These are phyloP conservation scores for Trametes villosa DNA, from an alignment of 768 basidiomycete species.

Conservation along the genomic window DNA sequence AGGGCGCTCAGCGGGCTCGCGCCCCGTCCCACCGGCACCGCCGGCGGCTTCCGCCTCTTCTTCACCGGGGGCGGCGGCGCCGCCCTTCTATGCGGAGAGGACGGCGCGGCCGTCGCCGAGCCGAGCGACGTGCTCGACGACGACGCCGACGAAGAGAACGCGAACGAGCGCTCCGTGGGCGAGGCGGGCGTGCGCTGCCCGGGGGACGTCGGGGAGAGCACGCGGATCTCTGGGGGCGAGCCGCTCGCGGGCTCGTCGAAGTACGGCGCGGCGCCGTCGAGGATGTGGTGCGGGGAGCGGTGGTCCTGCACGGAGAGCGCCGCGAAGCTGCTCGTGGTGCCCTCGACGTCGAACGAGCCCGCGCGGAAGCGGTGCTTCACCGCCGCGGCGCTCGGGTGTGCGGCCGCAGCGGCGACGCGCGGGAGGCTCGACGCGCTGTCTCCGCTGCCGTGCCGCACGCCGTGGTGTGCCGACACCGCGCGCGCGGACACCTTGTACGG, in stretches of 20 bases:
- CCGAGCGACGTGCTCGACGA: conserved; percentile 10
- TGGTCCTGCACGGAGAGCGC: conserved; percentile 7
- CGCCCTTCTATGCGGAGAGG: conserved; percentile 38
- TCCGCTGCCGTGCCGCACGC: conserved; percentile 31
- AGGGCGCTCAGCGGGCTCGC: conserved; percentile 11
- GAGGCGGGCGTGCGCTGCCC: conserved; percentile 2
- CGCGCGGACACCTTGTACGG: conserved; percentile 11
- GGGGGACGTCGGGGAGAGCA: conserved; percentile 37
- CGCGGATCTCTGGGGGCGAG: conserved; percentile 27
- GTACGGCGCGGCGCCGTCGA: conserved; percentile 25
- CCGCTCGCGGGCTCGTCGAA: conserved; percentile 22
- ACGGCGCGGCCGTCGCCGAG: conserved; percentile 11
- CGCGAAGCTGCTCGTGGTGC: conserved; percentile 7
- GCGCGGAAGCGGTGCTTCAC: conserved; percentile 20
- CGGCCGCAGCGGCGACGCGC: conserved; percentile 24
- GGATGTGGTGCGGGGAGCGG: conserved; percentile 8
- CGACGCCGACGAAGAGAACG: conserved; percentile 10
- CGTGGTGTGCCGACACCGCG: conserved; percentile 6
- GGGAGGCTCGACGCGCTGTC: conserved; percentile 38
- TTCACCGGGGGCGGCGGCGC: conserved; percentile 72
- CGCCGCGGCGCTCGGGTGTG: not conserved
- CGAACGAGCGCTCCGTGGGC: conserved; percentile 21
- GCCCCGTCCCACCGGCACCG: conserved; percentile 48
- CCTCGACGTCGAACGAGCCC: conserved; percentile 26
- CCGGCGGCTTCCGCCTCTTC: conserved; percentile 68